Conservation (phyloP, 768 basidiomycete genomes). For the Kwoniella europaea region DNA sequence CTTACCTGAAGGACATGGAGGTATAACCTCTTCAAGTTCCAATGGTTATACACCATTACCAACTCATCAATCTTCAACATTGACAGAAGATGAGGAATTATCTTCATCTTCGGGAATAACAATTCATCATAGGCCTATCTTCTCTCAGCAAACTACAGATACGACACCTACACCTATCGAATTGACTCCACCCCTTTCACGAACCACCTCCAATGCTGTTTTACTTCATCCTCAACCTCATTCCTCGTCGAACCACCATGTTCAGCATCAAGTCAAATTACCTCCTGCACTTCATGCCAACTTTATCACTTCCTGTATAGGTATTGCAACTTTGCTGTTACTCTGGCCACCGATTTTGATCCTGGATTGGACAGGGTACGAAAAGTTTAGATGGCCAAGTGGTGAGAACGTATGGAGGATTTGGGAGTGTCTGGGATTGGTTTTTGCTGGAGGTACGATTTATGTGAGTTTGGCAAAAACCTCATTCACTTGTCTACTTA, state of each 20-base stretch:
- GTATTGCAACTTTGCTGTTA: slow-evolving; percentile 71
- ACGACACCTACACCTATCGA: slow-evolving; percentile 17
- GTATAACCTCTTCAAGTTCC: slow-evolving; percentile 14
- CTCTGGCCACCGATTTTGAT: slow-evolving; percentile 81
- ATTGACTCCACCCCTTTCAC: slow-evolving; percentile 8
- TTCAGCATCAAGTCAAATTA: slow-evolving; percentile 61
- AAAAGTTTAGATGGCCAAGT: slow-evolving; percentile 70
- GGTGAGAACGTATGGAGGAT: slow-evolving; percentile 52
- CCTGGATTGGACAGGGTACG: slow-evolving; percentile 70
- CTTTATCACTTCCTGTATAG: slow-evolving; percentile 77
- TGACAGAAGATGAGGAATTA: slow-evolving; percentile 1
- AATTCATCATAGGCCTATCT: slow-evolving; percentile 11
- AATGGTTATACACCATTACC: slow-evolving; percentile 31
- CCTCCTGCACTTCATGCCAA: slow-evolving; percentile 88
- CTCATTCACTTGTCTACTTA: too few relatives aligned
- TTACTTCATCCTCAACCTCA: slow-evolving; percentile 4
- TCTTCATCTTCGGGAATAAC: slow-evolving; percentile 3
- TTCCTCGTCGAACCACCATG: background rate
- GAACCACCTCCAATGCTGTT: slow-evolving; percentile 11
- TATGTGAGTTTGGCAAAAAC: slow-evolving; percentile 58
- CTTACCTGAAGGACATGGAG: slow-evolving; percentile 53
- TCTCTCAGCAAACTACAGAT: slow-evolving; percentile 12
- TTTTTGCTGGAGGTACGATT: slow-evolving; percentile 71
- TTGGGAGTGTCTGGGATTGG: slow-evolving; percentile 67
- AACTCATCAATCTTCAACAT: background rate